These are phyloP conservation scores for Microdochium bolleyi DNA, from an alignment of 2,329 filamentous ascomycete genomes.

Conservation along the genomic window DNA sequence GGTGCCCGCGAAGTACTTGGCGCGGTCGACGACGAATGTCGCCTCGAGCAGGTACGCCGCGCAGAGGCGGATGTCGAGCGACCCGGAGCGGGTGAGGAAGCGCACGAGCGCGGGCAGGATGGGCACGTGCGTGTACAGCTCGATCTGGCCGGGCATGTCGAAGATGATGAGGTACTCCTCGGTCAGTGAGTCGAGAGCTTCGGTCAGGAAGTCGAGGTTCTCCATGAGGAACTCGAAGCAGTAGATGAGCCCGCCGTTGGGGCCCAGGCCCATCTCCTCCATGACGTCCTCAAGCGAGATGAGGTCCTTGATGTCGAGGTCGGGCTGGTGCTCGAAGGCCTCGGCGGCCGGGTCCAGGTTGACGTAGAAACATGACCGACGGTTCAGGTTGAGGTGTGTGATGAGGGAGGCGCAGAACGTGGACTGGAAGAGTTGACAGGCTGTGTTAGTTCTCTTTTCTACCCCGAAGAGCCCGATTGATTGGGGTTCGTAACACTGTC, in stretches of 20 bases:
- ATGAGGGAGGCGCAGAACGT: conserved; percentile 94
- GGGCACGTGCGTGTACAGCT: conserved; percentile 95
- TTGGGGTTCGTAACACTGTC: not conserved
- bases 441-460: not conserved
- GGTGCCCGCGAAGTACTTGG: conserved; percentile 96
- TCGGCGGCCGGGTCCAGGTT: conserved; percentile 97
- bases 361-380: conserved; percentile 93
- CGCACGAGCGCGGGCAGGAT: conserved; percentile 79
- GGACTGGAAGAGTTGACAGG: conserved; percentile 40
- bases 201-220: conserved; percentile 66
- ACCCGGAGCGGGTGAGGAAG: conserved; percentile 70
- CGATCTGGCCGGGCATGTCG: conserved; percentile 98
- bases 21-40: conserved; percentile 89
- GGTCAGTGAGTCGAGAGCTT: conserved; percentile 66
- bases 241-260: conserved; percentile 65
- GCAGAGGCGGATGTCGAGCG: conserved; percentile 84
- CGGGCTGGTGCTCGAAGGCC: conserved; percentile 77
- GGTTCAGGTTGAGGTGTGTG: conserved; percentile 82
- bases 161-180: conserved; percentile 97
- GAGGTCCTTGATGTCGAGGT: conserved; percentile 81
- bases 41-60: conserved; percentile 92
- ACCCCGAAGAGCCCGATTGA: not conserved
- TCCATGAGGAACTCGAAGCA: conserved; percentile 70
- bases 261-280: conserved; percentile 61
- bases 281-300: conserved; percentile 84